Evolutionary conservation across 108 stramenopile genomes (phyloP).

Genomic region (Nitzschia sp.): DNA sequence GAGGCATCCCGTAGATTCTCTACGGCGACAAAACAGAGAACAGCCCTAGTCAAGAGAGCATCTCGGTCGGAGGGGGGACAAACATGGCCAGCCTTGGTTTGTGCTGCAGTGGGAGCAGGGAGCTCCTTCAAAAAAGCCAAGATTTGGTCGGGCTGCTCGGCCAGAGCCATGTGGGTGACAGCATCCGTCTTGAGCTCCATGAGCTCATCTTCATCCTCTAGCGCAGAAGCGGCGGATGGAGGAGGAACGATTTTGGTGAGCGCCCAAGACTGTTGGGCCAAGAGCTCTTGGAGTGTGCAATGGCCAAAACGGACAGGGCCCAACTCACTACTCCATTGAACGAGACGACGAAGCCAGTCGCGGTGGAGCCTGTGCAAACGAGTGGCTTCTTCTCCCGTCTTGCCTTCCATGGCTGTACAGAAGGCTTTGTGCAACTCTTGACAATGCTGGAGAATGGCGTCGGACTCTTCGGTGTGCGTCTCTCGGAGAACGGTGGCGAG

Average conservation of each 20-base stretch:
- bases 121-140: constrained; percentile 61
- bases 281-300: constrained; percentile 54
- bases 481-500: constrained; percentile 68
- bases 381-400: constrained; percentile 44
- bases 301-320: constrained; percentile 64
- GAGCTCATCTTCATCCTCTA: constrained; percentile 45
- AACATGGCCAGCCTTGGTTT: constrained; percentile 61
- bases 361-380: constrained; percentile 73
- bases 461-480: constrained; percentile 69
- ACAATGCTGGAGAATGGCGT: constrained; percentile 54
- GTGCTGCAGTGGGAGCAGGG: constrained; percentile 66
- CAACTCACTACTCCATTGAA: constrained; percentile 75
- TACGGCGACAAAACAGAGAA: constrained; percentile 66
- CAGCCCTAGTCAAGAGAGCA: constrained; percentile 74
- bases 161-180: constrained; percentile 73
- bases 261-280: constrained; percentile 68
- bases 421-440: constrained; percentile 58
- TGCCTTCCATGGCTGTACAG: constrained; percentile 53
- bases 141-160: constrained; percentile 65
- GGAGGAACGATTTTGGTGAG: constrained; percentile 40
- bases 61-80: constrained; percentile 79
- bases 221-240: constrained; percentile 7
- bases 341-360: constrained; percentile 60
- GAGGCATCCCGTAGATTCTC: constrained; percentile 81
- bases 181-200: constrained; percentile 67